These are phyloP conservation scores for Biscogniauxia mediterranea DNA, from an alignment of 2,329 filamentous ascomycete species.

Conservation along the genomic window DNA sequence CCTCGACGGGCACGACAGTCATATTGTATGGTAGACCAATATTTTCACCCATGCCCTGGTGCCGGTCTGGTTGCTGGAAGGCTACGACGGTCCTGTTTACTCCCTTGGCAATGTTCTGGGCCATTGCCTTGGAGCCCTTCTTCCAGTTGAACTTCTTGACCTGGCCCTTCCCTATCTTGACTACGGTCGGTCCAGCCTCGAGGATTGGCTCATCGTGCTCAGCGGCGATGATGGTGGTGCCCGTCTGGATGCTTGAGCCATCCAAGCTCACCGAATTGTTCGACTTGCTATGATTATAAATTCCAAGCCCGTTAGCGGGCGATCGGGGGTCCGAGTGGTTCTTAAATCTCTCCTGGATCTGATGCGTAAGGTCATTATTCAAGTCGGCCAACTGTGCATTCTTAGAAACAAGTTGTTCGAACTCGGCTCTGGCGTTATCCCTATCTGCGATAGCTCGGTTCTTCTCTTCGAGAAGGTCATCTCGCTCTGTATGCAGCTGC, in stretches of 20 bases:
- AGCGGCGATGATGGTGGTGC: slow-evolving; percentile 57
- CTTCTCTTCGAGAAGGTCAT: slow-evolving; percentile 82
- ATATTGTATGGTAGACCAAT: slow-evolving; percentile 71
- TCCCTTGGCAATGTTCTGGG: slow-evolving; percentile 90
- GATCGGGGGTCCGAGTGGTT: slow-evolving; percentile 57
- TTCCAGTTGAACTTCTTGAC: slow-evolving; percentile 99
- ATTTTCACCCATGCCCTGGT: slow-evolving; percentile 57
- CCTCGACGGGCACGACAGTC: slow-evolving; percentile 56
- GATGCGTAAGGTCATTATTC: slow-evolving; percentile 92
- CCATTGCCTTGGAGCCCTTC: slow-evolving; percentile 89
- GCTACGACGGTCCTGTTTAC: slow-evolving; percentile 88
- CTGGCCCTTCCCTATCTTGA: slow-evolving; percentile 92
- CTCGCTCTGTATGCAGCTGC: slow-evolving; percentile 67
- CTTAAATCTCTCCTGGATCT: slow-evolving; percentile 92
- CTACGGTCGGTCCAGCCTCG: slow-evolving; percentile 82
- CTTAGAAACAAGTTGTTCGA: slow-evolving; percentile 90
- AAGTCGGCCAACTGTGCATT: slow-evolving; percentile 92
- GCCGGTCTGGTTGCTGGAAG: slow-evolving; percentile 57
- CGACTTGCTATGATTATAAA: slow-evolving; percentile 54
- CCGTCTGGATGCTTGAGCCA: slow-evolving; percentile 52
- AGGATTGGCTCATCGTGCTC: slow-evolving; percentile 66
- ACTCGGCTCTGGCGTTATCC: slow-evolving; percentile 91
- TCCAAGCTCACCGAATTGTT: slow-evolving; percentile 53
- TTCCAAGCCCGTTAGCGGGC: slow-evolving; percentile 54
- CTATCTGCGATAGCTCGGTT: slow-evolving; percentile 79